Evolutionary conservation across 1,284 basidiomycete genomes (phyloP).

Genomic region (Ustilago nuda): DNA sequence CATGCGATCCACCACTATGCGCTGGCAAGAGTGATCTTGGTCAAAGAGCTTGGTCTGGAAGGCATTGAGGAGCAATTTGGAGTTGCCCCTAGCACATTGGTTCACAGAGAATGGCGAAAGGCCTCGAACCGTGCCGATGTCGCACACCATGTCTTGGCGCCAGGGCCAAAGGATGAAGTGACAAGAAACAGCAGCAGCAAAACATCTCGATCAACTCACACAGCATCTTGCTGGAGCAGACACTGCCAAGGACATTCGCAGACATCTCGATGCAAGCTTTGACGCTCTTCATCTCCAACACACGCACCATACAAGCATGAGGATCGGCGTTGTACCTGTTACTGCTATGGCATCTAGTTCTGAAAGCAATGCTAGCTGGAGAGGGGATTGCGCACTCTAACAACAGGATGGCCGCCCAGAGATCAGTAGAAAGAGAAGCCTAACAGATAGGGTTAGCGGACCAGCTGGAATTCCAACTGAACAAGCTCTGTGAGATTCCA

Average conservation of each 20-base stretch:
- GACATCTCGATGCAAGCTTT: constrained; percentile 19
- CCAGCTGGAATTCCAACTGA: too few species aligned
- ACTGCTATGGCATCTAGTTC: constrained; percentile 1
- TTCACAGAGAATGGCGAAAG: constrained; percentile 48
- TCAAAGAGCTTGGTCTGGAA: constrained; percentile 53
- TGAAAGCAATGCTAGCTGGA: neutral
- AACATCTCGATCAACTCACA: neutral
- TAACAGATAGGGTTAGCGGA: too few species aligned
- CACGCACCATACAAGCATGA: constrained; percentile 8
- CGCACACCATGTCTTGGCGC: constrained; percentile 16
- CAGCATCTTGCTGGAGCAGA: constrained; percentile 10
- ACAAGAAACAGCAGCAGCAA: neutral
- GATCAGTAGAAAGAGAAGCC: neutral
- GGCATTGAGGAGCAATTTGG: constrained; percentile 57
- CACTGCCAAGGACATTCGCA: constrained; percentile 9
- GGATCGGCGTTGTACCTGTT: neutral
- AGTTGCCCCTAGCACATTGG: constrained; percentile 63
- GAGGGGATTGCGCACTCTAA: neutral
- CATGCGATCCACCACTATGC: constrained; percentile 67
- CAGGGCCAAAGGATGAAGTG: constrained; percentile 15
- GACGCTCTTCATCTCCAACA: neutral
- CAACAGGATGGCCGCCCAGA: neutral
- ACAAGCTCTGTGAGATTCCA: too few species aligned
- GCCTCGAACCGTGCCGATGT: constrained; percentile 34
- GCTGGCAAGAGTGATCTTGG: constrained; percentile 59